These are phyloP conservation scores for Metarhizium anisopliae DNA, from an alignment of 2,329 filamentous ascomycete genomes.

Conservation along the genomic window DNA sequence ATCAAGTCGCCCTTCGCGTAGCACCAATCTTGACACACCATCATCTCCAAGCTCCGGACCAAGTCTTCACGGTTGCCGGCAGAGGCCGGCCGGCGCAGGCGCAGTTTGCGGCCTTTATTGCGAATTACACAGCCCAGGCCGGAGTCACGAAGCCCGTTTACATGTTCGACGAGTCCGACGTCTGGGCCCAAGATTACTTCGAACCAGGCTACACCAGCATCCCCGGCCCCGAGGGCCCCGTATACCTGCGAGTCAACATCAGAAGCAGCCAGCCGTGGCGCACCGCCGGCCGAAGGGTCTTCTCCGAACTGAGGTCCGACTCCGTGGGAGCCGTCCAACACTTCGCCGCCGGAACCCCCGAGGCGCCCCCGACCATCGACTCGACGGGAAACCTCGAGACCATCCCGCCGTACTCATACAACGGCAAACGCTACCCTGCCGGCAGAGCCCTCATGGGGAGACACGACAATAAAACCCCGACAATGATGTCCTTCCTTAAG, in stretches of 20 bases:
- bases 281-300: background rate
- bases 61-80: constrained; percentile 14
- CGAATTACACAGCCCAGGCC: background rate
- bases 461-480: too few species aligned
- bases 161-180: constrained; percentile 7
- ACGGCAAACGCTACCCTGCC: too few species aligned
- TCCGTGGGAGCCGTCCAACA: background rate
- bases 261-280: background rate
- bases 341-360: too few species aligned
- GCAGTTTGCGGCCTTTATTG: background rate
- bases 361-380: too few species aligned
- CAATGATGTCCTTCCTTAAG: too few species aligned
- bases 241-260: background rate
- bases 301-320: background rate
- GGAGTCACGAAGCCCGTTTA: background rate
- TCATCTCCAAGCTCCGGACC: constrained; percentile 19
- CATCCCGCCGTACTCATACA: too few species aligned
- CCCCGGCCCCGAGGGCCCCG: too few species aligned
- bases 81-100: background rate
- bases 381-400: too few species aligned
- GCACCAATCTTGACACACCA: constrained; percentile 30
- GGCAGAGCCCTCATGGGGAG: too few species aligned
- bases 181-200: constrained; percentile 6
- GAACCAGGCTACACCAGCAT: background rate
- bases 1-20: constrained; percentile 23